phyloP scores from a whole-genome alignment of 345 rosid species.

The Aquilaria malaccensis region DNA sequence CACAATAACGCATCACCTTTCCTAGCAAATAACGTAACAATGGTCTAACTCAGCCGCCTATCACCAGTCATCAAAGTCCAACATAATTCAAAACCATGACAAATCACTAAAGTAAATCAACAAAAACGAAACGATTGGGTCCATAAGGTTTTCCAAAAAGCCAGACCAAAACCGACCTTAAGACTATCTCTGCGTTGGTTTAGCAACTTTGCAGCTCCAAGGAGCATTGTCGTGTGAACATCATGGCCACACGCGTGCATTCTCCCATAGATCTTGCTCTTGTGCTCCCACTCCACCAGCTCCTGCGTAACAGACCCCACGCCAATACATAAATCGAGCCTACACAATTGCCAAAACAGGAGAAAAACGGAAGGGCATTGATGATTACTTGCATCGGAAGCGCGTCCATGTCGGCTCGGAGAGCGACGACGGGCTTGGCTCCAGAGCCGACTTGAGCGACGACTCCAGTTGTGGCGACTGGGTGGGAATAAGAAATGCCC shows the following conservation, averaged over 20 bases:
- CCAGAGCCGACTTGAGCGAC: conserved; percentile 74
- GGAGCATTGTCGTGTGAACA: conserved; percentile 78
- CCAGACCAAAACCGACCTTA: conserved; percentile 36
- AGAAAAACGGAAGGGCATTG: neutral
- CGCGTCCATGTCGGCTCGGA: conserved; percentile 89
- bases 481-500: conserved; percentile 51
- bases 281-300: conserved; percentile 81
- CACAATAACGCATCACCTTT: neutral
- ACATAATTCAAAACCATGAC: neutral
- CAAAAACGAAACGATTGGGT: neutral
- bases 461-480: conserved; percentile 62
- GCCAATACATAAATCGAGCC: neutral
- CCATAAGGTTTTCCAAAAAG: neutral
- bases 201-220: conserved; percentile 91
- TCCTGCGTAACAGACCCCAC: conserved; percentile 30
- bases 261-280: conserved; percentile 65
- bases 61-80: neutral
- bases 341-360: neutral
- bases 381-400: conserved; percentile 49
- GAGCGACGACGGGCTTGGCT: conserved; percentile 64
- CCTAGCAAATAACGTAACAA: too few relatives aligned
- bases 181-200: conserved; percentile 51
- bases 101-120: neutral
- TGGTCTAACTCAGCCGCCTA: too few relatives aligned
- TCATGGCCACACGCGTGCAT: conserved; percentile 96